Conservation (phyloP, 805 yeast genomes). For the Saturnispora zaruensis region DNA sequence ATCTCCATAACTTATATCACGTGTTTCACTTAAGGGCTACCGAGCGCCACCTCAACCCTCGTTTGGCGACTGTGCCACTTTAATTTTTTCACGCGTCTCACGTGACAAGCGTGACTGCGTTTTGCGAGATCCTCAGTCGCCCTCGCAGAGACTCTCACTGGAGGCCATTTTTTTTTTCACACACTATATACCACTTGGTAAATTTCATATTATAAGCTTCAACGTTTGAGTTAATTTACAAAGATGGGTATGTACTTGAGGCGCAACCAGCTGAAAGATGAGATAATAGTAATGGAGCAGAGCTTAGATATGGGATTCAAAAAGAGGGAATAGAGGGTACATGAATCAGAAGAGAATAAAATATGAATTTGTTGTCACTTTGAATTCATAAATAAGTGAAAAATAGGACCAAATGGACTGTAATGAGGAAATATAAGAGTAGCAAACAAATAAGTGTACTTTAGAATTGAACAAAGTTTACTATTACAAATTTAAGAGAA, state of each 20-base stretch:
- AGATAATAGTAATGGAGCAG: not conserved
- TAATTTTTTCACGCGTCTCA: not conserved
- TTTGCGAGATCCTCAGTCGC: not conserved
- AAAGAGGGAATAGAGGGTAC: not conserved
- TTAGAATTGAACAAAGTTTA: no score
- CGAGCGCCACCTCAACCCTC: not conserved
- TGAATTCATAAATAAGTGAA: no score
- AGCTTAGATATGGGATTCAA: not conserved
- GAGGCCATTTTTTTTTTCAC: not conserved
- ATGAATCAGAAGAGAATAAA: not conserved
- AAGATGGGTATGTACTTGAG: slow-evolving; percentile 7
- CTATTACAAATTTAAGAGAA: no score
- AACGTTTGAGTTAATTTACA: slow-evolving; percentile 1
- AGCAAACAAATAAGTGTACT: no score
- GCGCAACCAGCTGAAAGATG: not conserved
- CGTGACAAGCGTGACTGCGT: slow-evolving; percentile 6
- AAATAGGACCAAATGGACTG: no score
- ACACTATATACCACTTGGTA: not conserved
- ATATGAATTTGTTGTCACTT: no score
- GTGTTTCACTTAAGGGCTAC: slow-evolving; percentile 1
- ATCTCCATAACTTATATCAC: not conserved
- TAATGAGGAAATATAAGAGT: no score
- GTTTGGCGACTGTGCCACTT: not conserved
- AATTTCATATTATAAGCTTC: not conserved
- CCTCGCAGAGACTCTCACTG: not conserved